Conservation (phyloP, 2,329 filamentous ascomycete genomes). For the Orbilia brochopaga region DNA sequence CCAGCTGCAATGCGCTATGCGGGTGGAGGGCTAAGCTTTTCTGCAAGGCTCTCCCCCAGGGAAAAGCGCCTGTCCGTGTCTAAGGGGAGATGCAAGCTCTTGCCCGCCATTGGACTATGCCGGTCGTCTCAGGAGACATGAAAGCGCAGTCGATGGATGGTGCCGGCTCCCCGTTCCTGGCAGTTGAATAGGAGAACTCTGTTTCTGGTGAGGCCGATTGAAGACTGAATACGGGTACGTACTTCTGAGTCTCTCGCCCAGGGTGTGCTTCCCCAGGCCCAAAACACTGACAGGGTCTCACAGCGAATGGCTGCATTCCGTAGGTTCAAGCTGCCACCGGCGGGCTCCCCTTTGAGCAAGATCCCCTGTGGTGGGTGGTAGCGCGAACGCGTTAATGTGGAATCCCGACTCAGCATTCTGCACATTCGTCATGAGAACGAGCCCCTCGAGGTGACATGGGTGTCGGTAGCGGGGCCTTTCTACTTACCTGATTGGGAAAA, state of each 20-base stretch:
- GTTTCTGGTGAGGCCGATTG: slow-evolving; percentile 45
- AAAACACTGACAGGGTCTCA: slow-evolving; percentile 42
- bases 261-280: slow-evolving; percentile 31
- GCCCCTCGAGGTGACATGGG: slow-evolving; percentile 42
- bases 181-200: slow-evolving; percentile 46
- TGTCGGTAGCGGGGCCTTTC: slow-evolving; percentile 24
- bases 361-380: background rate
- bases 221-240: slow-evolving; percentile 25
- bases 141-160: slow-evolving; percentile 25
- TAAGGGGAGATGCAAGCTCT: slow-evolving; percentile 35
- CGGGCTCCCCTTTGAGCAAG: slow-evolving; percentile 11
- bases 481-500: slow-evolving; percentile 34
- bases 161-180: slow-evolving; percentile 41
- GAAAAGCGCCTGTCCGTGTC: slow-evolving; percentile 40
- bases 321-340: slow-evolving; percentile 45
- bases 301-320: slow-evolving; percentile 35
- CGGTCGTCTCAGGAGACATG: slow-evolving; percentile 41
- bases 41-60: slow-evolving; percentile 17
- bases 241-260: slow-evolving; percentile 36
- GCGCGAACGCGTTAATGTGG: slow-evolving; percentile 24
- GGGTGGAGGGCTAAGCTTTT: slow-evolving; percentile 48
- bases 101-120: slow-evolving; percentile 30
- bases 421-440: slow-evolving; percentile 50
- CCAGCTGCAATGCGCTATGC: slow-evolving; percentile 33
- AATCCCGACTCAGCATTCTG: slow-evolving; percentile 46